These are phyloP conservation scores for Penicillium sp. DNA, from an alignment of 2,329 filamentous ascomycete genomes.

Conservation along the genomic window DNA sequence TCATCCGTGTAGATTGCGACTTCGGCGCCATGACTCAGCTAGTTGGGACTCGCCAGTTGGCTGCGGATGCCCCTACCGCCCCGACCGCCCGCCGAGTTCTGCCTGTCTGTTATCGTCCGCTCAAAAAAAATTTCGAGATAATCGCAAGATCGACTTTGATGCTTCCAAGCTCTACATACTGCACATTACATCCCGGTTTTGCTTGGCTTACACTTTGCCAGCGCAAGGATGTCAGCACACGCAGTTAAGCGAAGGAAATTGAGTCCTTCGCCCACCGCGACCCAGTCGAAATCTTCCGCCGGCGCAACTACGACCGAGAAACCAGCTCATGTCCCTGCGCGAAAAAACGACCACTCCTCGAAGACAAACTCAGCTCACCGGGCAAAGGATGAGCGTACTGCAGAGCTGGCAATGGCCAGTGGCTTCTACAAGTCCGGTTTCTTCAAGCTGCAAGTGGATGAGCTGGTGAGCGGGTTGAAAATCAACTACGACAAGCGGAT, in stretches of 20 bases:
- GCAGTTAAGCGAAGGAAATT: constrained; percentile 56
- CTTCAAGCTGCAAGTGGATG: constrained; percentile 71
- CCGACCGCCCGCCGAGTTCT: constrained; percentile 13
- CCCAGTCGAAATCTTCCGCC: constrained; percentile 22
- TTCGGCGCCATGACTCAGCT: constrained; percentile 32
- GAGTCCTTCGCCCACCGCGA: constrained; percentile 41
- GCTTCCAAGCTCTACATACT: not conserved
- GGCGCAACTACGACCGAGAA: constrained; percentile 28
- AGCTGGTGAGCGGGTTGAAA: constrained; percentile 63
- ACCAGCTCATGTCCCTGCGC: constrained; percentile 22
- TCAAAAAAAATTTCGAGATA: constrained; percentile 33
- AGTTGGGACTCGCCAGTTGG: constrained; percentile 7
- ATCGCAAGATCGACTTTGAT: constrained; percentile 2
- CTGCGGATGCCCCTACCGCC: not conserved
- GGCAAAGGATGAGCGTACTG: constrained; percentile 37
- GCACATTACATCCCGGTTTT: not conserved
- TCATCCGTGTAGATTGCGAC: constrained; percentile 25
- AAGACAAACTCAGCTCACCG: constrained; percentile 28
- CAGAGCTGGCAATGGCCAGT: constrained; percentile 48
- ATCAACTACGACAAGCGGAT: constrained; percentile 65
- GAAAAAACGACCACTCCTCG: constrained; percentile 29
- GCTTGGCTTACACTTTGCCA: not conserved
- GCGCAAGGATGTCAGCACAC: constrained; percentile 39
- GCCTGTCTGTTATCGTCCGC: constrained; percentile 22
- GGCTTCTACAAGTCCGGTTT: constrained; percentile 69